Evolutionary conservation across 495 filamentous ascomycete species (phyloP).

Genomic region (Neurospora terricola): DNA sequence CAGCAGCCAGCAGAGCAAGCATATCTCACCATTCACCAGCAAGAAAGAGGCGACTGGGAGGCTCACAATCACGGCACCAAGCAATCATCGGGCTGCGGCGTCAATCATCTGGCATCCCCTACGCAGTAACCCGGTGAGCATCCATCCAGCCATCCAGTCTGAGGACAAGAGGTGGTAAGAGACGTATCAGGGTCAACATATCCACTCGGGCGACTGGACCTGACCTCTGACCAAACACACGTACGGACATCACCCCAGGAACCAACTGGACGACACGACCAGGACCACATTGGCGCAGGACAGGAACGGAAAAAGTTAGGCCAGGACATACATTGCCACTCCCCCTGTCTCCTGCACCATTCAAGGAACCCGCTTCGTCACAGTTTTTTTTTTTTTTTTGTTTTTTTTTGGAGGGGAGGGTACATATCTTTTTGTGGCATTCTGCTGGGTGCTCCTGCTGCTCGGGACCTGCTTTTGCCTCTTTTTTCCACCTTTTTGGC

Average conservation of each 20-base stretch:
- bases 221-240: background rate
- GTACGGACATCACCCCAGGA: background rate
- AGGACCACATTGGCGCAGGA: background rate
- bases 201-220: slow-evolving; percentile 7
- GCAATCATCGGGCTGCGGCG: background rate
- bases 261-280: background rate
- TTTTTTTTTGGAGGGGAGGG: background rate
- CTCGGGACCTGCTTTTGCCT: slow-evolving; percentile 18
- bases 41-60: background rate
- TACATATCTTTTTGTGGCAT: background rate
- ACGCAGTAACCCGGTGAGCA: background rate
- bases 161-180: no score
- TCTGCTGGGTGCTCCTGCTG: background rate
- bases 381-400: background rate
- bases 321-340: slow-evolving; percentile 14
- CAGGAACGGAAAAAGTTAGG: background rate
- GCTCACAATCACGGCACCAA: background rate
- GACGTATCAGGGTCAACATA: background rate
- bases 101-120: background rate
- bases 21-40: background rate
- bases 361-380: slow-evolving; percentile 9
- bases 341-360: slow-evolving; percentile 13
- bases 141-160: background rate
- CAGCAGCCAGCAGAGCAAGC: background rate
- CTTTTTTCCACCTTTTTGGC: slow-evolving; percentile 8